Conservation (phyloP, 371 early-diverging fungal species). For the Haplosporangium sp. region DNA sequence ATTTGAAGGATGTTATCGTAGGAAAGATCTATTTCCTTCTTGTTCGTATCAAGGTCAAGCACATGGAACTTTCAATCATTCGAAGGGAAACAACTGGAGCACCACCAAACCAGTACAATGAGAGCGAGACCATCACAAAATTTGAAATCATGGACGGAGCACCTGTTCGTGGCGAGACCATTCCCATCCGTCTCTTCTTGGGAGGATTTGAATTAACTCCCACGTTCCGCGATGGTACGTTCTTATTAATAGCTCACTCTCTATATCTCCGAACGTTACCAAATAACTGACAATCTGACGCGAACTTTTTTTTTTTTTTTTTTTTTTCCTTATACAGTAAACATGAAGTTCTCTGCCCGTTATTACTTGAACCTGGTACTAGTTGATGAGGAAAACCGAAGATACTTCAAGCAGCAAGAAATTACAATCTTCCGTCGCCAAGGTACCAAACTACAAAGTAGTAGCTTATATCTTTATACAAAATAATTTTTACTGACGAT, state of each 20-base stretch:
- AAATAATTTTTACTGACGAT: background rate
- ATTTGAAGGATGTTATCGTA: slow-evolving; percentile 97
- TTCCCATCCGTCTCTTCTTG: slow-evolving; percentile 96
- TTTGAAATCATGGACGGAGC: slow-evolving; percentile 99
- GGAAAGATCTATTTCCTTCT: slow-evolving; percentile 98
- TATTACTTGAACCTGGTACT: slow-evolving; percentile 97
- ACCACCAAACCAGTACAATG: slow-evolving; percentile 96
- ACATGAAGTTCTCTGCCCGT: slow-evolving; percentile 97
- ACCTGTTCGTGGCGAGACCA: slow-evolving; percentile 97
- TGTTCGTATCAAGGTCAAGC: slow-evolving; percentile 98
- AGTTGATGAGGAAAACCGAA: slow-evolving; percentile 97
- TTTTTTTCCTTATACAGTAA: slow-evolving; percentile 61
- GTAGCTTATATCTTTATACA: background rate
- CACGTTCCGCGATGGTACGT: slow-evolving; percentile 69
- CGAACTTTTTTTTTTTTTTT: background rate
- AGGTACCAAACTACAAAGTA: slow-evolving; percentile 12
- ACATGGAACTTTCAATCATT: slow-evolving; percentile 98
- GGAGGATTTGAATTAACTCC: slow-evolving; percentile 97
- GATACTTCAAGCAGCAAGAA: slow-evolving; percentile 98
- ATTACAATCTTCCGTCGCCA: slow-evolving; percentile 84
- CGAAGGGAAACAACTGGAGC: slow-evolving; percentile 96
- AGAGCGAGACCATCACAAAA: slow-evolving; percentile 97
- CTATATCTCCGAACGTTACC: background rate
- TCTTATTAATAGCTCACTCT: background rate
- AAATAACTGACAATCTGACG: background rate